Evolutionary conservation across 257 asterid species (phyloP).

Genomic region (Solanum pinnatisectum): DNA sequence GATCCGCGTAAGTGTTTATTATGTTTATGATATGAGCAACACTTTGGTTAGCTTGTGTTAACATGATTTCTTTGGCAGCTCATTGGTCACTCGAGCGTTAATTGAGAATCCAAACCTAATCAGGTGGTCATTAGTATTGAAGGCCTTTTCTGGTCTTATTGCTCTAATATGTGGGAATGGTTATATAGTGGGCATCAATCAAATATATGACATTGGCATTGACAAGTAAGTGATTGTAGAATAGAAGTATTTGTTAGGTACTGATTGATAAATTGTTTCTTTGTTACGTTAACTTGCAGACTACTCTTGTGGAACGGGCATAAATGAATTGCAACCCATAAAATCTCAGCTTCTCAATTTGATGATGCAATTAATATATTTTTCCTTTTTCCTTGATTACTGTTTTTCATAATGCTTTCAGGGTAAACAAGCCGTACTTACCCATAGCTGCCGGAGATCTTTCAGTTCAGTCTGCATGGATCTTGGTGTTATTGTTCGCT

Average conservation of each 20-base stretch:
- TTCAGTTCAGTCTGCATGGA: constrained; percentile 82
- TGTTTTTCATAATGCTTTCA: constrained; percentile 20
- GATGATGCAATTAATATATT: background rate
- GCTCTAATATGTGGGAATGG: constrained; percentile 98
- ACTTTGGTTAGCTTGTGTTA: background rate
- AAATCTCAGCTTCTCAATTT: background rate
- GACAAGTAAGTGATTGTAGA: constrained; percentile 67
- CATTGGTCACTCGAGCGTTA: constrained; percentile 79
- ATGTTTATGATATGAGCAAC: background rate
- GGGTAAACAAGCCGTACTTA: constrained; percentile 97
- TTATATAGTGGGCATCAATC: constrained; percentile 92
- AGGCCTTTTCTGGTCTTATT: constrained; percentile 77
- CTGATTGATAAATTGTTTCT: background rate
- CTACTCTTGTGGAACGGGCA: background rate
- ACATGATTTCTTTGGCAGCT: constrained; percentile 36
- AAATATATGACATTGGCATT: constrained; percentile 93
- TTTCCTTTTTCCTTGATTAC: background rate
- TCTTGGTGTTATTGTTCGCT: constrained; percentile 68
- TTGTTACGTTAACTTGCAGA: background rate
- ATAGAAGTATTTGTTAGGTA: background rate
- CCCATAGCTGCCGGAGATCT: constrained; percentile 99
- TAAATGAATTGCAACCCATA: background rate
- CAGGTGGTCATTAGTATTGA: constrained; percentile 77
- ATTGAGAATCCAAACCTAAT: constrained; percentile 88
- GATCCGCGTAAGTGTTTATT: constrained; percentile 60